Evolutionary conservation across 2,329 filamentous ascomycete genomes (phyloP).

Genomic region (Ceratocystis cacaofunesta): DNA sequence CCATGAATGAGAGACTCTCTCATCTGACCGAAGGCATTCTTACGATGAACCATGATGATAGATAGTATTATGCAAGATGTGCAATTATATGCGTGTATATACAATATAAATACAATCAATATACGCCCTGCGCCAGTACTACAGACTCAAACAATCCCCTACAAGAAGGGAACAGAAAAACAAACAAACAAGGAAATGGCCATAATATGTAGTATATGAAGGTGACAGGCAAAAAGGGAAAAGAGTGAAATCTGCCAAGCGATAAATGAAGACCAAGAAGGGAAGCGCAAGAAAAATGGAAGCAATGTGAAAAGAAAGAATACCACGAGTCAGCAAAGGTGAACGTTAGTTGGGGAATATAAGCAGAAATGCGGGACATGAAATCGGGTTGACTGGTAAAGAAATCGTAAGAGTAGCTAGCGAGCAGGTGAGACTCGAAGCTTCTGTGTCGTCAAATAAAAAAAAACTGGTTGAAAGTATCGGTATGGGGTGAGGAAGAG

Average conservation of each 20-base stretch:
- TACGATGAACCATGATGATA: not conserved
- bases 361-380: not conserved
- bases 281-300: too few relatives aligned
- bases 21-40: too few relatives aligned
- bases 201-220: not conserved
- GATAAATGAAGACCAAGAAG: not conserved
- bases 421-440: not conserved
- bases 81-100: not conserved
- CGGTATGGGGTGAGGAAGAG: not conserved
- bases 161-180: not conserved
- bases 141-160: not conserved
- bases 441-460: not conserved
- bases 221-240: not conserved
- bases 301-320: not conserved
- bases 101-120: not conserved
- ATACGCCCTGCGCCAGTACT: not conserved
- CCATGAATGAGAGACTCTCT: too few relatives aligned
- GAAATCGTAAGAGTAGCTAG: constrained; percentile 2
- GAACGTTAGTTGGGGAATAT: not conserved
- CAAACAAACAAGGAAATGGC: not conserved
- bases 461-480: constrained; percentile 1
- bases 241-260: not conserved
- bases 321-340: not conserved
- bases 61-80: not conserved
- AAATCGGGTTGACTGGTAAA: not conserved